Evolutionary conservation across 192 early-diverging fungal species (phyloP), one percentile per base, ranked within the genome.

Genomic region (Backusella macrospora): DNA sequence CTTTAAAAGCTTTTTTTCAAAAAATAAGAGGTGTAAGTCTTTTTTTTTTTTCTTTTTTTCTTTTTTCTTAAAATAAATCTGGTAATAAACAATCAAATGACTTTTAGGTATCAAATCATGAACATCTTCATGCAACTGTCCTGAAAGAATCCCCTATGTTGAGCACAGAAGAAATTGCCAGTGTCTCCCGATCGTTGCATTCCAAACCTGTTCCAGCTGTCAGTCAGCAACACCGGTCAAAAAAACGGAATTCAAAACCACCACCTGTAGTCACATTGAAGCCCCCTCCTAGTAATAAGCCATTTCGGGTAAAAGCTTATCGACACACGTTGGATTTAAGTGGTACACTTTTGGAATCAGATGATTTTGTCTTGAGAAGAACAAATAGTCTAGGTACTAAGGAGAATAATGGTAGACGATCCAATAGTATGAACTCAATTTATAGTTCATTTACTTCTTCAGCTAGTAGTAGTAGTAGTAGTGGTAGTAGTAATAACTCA

Each of bases 21-120:
- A 68, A 68, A 46, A 7, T 68, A 46, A 68, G 21, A 42, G 66
- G 66, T 46, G 66, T 68, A 68, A 47, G 39, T 47, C 4, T 18
- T 52, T 52, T 0, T 49, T 49, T 18, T 49, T 49, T 14, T 48
- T 48, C 46, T 55, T 55, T 55, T 49, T 55, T 55, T 52, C 12
- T 55, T 14, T 21, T 55, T 21, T 9, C 23, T 55, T 55, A 55
- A 21, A 9, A 12, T 55, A 55, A 55, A 21, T 55, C n/a, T n/a
- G n/a, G n/a, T 21, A 55, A 3, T 55, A 15, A 59, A 59, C 26
- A 59, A 59, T 59, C 52, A 59, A 59, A 59, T 59, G 52, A 59
- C 48, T 12, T 49, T 15, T 15, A 59, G 52, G 52, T 23, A 59
- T 26, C 52, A 59, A 59, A 59, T 59, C 52, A 59, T 21, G 52